These are phyloP conservation scores for Linum trigynum DNA, from an alignment of 345 rosid genomes.

Conservation along the genomic window DNA sequence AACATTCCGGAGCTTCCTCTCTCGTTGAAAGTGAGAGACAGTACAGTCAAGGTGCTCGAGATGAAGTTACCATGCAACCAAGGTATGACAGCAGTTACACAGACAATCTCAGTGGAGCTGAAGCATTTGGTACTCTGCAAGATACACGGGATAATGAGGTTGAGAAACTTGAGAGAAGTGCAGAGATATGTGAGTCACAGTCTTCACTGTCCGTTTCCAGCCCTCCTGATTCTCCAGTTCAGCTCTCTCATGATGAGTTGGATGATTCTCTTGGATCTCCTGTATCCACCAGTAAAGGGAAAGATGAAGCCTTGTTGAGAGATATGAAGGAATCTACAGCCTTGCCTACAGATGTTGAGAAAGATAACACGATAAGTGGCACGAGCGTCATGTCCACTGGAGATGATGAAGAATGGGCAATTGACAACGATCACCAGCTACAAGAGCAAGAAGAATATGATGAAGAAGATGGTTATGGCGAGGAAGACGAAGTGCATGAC, in stretches of 20 bases:
- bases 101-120: slow-evolving; percentile 34
- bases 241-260: slow-evolving; percentile 90
- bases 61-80: slow-evolving; percentile 33
- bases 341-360: slow-evolving; percentile 35
- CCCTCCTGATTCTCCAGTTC: slow-evolving; percentile 85
- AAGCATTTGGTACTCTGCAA: slow-evolving; percentile 22
- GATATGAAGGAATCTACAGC: slow-evolving; percentile 28
- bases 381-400: slow-evolving; percentile 48
- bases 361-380: slow-evolving; percentile 36
- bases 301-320: slow-evolving; percentile 29
- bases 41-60: slow-evolving; percentile 34
- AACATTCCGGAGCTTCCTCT: slow-evolving; percentile 46
- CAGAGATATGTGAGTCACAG: slow-evolving; percentile 74
- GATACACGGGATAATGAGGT: slow-evolving; percentile 29
- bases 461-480: slow-evolving; percentile 80
- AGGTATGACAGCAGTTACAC: slow-evolving; percentile 39
- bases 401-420: slow-evolving; percentile 86
- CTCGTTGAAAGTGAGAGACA: slow-evolving; percentile 36
- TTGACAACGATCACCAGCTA: slow-evolving; percentile 47
- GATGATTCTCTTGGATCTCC: slow-evolving; percentile 72
- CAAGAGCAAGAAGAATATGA: slow-evolving; percentile 95
- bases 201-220: slow-evolving; percentile 90
- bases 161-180: slow-evolving; percentile 34
- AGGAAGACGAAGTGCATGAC: slow-evolving; percentile 71
- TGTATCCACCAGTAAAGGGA: slow-evolving; percentile 36